Evolutionary conservation across 768 basidiomycete genomes (phyloP).

Genomic region (Termitomyces sp.): DNA sequence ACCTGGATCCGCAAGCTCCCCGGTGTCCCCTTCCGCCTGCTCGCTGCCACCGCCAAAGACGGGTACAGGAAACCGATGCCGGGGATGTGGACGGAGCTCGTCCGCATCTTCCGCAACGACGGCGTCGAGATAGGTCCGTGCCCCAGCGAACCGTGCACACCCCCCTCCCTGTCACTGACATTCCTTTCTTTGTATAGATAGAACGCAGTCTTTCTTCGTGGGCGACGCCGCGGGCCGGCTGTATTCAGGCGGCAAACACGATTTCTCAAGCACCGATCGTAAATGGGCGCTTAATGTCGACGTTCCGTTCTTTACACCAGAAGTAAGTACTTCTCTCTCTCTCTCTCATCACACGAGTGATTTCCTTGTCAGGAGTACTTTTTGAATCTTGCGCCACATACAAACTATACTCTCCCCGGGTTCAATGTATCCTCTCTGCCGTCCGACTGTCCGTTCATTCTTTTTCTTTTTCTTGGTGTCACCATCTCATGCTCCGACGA

Average conservation of each 20-base stretch:
- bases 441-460: conserved; percentile 20
- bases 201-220: conserved; percentile 64
- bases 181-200: too few relatives aligned
- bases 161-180: too few relatives aligned
- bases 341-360: neutral
- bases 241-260: conserved; percentile 35
- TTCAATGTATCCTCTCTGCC: conserved; percentile 54
- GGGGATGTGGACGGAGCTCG: conserved; percentile 79
- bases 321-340: too few relatives aligned
- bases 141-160: neutral
- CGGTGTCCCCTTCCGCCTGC: conserved; percentile 66
- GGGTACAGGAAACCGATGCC: conserved; percentile 81
- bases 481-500: neutral
- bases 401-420: conserved; percentile 49
- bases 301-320: conserved; percentile 76
- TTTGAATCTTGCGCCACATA: conserved; percentile 41
- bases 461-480: neutral
- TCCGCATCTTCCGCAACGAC: conserved; percentile 51
- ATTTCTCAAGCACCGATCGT: conserved; percentile 79
- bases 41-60: conserved; percentile 75
- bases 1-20: conserved; percentile 49
- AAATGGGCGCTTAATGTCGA: conserved; percentile 81
- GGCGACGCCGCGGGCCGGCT: conserved; percentile 87
- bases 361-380: conserved; percentile 66
- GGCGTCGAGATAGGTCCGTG: conserved; percentile 59